Conservation (phyloP, 2,329 filamentous ascomycete genomes). For the Pleomassaria siparia region DNA sequence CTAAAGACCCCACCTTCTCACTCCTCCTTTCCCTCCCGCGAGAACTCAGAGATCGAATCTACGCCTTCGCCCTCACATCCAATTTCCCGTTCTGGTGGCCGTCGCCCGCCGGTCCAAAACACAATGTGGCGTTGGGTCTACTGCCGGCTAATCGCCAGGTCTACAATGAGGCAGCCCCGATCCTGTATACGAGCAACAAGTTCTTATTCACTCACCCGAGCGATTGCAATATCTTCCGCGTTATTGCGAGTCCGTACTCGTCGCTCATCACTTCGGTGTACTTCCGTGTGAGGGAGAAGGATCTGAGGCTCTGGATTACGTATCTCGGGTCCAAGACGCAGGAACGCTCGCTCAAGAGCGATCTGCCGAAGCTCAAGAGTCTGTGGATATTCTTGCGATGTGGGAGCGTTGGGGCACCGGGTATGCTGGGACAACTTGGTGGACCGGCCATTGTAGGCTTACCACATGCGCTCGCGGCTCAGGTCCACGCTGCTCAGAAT, state of each 20-base stretch:
- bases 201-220: slow-evolving; percentile 44
- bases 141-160: slow-evolving; percentile 32
- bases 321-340: slow-evolving; percentile 36
- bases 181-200: slow-evolving; percentile 41
- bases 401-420: slow-evolving; percentile 21
- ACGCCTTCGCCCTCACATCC: slow-evolving; percentile 33
- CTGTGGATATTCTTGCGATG: slow-evolving; percentile 40
- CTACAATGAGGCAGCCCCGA: slow-evolving; percentile 34
- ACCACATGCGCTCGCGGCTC: slow-evolving; percentile 19
- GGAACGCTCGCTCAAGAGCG: slow-evolving; percentile 33
- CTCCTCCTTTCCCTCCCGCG: slow-evolving; percentile 39
- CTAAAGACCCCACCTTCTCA: slow-evolving; percentile 29
- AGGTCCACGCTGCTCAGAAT: slow-evolving; percentile 28
- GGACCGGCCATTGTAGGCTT: slow-evolving; percentile 13
- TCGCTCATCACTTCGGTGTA: slow-evolving; percentile 32
- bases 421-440: slow-evolving; percentile 9
- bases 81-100: slow-evolving; percentile 40
- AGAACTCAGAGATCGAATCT: slow-evolving; percentile 41
- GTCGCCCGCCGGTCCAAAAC: slow-evolving; percentile 14
- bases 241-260: slow-evolving; percentile 32
- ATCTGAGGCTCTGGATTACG: slow-evolving; percentile 39
- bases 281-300: slow-evolving; percentile 40
- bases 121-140: slow-evolving; percentile 29
- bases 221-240: slow-evolving; percentile 44
- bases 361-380: slow-evolving; percentile 39